Percentiles rank a stretch among this genome's conserved stretches.
Conservation (phyloP, 306 rosid species). For the Prunus kanzakura region DNA sequence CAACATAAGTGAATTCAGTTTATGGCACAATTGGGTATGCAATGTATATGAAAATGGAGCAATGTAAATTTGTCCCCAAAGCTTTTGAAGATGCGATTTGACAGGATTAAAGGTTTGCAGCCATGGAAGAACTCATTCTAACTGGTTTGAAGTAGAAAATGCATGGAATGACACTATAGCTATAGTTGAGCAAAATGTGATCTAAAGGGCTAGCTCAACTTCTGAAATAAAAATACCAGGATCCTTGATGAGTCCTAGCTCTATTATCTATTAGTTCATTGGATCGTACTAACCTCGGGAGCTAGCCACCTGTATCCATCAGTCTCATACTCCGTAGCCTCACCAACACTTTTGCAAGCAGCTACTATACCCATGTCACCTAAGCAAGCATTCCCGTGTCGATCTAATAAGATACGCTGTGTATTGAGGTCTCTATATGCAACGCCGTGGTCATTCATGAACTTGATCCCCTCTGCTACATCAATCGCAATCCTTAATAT, state of each 20-base stretch:
- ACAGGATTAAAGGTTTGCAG: neutral
- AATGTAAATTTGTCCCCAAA: neutral
- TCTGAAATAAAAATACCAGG: neutral
- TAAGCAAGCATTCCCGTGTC: conserved; percentile 84
- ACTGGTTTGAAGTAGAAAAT: neutral
- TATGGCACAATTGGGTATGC: neutral
- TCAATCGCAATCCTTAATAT: conserved; percentile 69
- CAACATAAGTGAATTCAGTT: neutral
- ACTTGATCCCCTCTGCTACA: conserved; percentile 88
- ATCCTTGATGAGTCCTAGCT: neutral
- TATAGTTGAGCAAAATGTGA: neutral
- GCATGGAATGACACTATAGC: neutral
- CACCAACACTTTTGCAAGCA: conserved; percentile 79
- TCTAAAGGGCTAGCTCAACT: neutral
- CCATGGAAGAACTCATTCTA: neutral
- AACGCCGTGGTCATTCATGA: conserved; percentile 80
- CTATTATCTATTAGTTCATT: conserved; percentile 15
- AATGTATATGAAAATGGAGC: neutral
- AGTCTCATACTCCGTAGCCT: conserved; percentile 88
- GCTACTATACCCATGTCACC: conserved; percentile 88
- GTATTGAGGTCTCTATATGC: conserved; percentile 83
- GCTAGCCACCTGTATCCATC: conserved; percentile 98
- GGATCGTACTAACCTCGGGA: conserved; percentile 74
- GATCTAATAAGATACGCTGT: conserved; percentile 76
- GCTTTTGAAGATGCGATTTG: neutral